A percentile compares a stretch with the other conserved stretches of the same genome.
Evolutionary conservation across 2,329 filamentous ascomycete genomes (phyloP).

Genomic region (Claviceps monticola): DNA sequence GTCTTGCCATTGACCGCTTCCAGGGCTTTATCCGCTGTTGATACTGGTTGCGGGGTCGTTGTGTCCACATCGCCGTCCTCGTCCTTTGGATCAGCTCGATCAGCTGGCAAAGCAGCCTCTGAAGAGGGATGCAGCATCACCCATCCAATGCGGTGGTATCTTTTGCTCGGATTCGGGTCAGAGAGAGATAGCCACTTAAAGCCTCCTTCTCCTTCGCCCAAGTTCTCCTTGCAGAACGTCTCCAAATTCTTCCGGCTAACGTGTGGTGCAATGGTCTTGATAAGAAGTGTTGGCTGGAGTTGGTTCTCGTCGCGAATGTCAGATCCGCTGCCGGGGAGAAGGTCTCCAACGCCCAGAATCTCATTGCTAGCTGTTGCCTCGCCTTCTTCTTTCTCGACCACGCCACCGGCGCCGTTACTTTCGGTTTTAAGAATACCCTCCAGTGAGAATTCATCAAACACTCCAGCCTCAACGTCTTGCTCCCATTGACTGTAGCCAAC

Average conservation of each 20-base stretch:
- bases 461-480: slow-evolving; percentile 67
- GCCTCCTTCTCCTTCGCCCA: slow-evolving; percentile 80
- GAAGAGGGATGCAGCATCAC: slow-evolving; percentile 81
- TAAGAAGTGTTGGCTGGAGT: slow-evolving; percentile 80
- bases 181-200: slow-evolving; percentile 94
- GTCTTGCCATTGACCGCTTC: slow-evolving; percentile 97
- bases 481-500: slow-evolving; percentile 78
- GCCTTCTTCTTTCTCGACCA: slow-evolving; percentile 89
- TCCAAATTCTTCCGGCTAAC: slow-evolving; percentile 90
- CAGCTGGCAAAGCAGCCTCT: slow-evolving; percentile 49
- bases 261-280: slow-evolving; percentile 95
- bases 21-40: slow-evolving; percentile 71
- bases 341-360: slow-evolving; percentile 80
- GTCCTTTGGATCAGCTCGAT: slow-evolving; percentile 61
- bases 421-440: slow-evolving; percentile 92
- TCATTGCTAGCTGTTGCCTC: slow-evolving; percentile 86
- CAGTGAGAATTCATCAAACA: slow-evolving; percentile 87
- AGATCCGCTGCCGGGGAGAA: slow-evolving; percentile 69
- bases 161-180: slow-evolving; percentile 92
- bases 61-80: slow-evolving; percentile 46
- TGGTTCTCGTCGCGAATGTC: slow-evolving; percentile 83
- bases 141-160: slow-evolving; percentile 96
- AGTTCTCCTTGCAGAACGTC: slow-evolving; percentile 83
- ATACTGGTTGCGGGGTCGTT: slow-evolving; percentile 36
- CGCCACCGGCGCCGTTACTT: slow-evolving; percentile 70